Evolutionary conservation across 106 monocot genomes (phyloP).

Genomic region (Alisma plantagoaquatica): DNA sequence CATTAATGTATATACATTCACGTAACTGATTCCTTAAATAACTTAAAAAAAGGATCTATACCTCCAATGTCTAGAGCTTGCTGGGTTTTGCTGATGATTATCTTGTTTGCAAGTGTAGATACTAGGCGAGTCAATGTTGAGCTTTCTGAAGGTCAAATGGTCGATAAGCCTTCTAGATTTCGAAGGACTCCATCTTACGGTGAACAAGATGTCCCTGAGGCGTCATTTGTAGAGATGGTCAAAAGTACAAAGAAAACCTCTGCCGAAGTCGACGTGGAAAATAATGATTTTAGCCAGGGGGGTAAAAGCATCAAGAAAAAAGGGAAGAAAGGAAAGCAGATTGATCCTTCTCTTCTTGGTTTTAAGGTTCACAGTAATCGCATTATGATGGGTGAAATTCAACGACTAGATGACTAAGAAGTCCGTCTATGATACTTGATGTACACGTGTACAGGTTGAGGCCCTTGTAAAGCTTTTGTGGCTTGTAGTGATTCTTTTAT

Average conservation of each 20-base stretch:
- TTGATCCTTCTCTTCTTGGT: constrained; percentile 69
- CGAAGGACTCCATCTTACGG: constrained; percentile 23
- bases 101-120: no score
- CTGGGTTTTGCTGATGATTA: no score
- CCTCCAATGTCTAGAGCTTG: no score
- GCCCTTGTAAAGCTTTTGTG: constrained; percentile 1
- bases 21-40: no score
- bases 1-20: no score
- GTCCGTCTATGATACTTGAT: no score
- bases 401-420: constrained; percentile 39
- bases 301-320: constrained; percentile 47
- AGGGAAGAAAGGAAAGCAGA: constrained; percentile 73
- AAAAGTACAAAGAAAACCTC: constrained; percentile 46
- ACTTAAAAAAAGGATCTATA: no score
- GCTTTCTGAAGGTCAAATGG: constrained; percentile 19
- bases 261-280: constrained; percentile 5
- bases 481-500: background rate
- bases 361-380: constrained; percentile 90
- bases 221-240: constrained; percentile 74
- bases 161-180: constrained; percentile 32
- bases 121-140: no score
- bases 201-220: constrained; percentile 34
- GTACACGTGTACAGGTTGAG: background rate
- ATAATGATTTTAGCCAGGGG: constrained; percentile 14
- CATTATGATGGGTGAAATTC: constrained; percentile 84